Evolutionary conservation across 1,139 yeast species (phyloP).

Genomic region (Yamadazyma friedrichii): DNA sequence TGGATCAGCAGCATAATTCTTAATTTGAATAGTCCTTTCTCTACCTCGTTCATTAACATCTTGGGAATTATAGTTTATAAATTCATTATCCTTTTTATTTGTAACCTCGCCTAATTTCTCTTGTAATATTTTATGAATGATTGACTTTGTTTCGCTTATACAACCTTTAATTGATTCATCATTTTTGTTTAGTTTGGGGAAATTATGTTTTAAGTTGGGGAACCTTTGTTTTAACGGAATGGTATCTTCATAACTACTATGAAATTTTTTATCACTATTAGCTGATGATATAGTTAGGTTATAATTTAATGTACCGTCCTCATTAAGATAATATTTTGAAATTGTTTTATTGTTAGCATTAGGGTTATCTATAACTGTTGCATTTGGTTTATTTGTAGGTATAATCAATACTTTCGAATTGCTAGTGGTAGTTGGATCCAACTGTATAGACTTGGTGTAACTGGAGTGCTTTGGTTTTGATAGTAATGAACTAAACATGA

Average conservation of each 20-base stretch:
- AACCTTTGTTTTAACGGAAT: conserved; percentile 39
- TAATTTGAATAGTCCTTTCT: conserved; percentile 29
- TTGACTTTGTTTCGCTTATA: conserved; percentile 28
- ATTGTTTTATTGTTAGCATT: conserved; percentile 8
- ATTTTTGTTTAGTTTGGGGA: conserved; percentile 36
- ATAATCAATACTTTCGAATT: conserved; percentile 4
- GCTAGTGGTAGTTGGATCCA: conserved; percentile 1
- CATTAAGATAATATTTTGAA: conserved; percentile 22
- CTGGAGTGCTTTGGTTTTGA: conserved; percentile 28
- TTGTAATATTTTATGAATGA: conserved; percentile 23
- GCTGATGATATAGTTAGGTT: conserved; percentile 25
- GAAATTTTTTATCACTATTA: conserved; percentile 16
- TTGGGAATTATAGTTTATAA: conserved; percentile 22
- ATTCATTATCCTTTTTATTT: conserved; percentile 16
- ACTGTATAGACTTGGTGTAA: conserved; percentile 13
- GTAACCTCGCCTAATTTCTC: conserved; percentile 19
- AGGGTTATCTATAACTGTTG: background rate
- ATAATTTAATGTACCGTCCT: conserved; percentile 31
- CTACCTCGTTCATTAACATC: conserved; percentile 17
- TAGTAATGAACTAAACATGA: conserved; percentile 35
- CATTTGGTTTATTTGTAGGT: conserved; percentile 2
- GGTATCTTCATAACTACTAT: conserved; percentile 37
- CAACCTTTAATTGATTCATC: conserved; percentile 27
- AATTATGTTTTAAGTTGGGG: conserved; percentile 41
- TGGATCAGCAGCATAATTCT: conserved; percentile 65